These are phyloP conservation scores for Chenopodium formosanum DNA, from an alignment of 148 eudicot genomes.

Conservation along the genomic window DNA sequence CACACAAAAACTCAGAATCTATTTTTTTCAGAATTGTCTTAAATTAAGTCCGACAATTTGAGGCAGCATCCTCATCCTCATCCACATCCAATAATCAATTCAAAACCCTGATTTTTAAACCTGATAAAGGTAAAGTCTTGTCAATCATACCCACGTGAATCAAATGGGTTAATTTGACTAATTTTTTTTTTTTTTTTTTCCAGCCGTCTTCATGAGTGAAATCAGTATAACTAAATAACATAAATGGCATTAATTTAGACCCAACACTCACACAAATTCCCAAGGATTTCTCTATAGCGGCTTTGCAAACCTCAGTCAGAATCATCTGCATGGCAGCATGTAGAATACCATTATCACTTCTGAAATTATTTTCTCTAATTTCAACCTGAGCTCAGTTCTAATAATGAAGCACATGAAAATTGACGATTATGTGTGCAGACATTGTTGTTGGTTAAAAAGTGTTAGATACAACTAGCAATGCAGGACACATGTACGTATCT, in stretches of 20 bases:
- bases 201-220: background rate
- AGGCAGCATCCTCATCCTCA: background rate
- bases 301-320: background rate
- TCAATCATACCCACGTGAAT: background rate
- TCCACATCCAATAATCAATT: no score
- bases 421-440: background rate
- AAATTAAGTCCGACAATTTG: background rate
- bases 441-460: background rate
- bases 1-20: background rate
- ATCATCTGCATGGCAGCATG: no score
- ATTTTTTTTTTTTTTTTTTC: background rate
- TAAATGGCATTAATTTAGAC: background rate
- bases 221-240: background rate
- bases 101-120: no score
- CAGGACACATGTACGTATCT: background rate
- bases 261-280: background rate
- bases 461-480: background rate
- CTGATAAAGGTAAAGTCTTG: background rate
- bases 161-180: background rate
- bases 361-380: background rate
- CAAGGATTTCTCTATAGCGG: background rate
- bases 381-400: background rate
- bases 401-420: background rate
- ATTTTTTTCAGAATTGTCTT: background rate
- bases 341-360: background rate